A percentile compares a stretch with the other conserved stretches of the same genome.
phyloP scores from a whole-genome alignment of 116 monocot genomes.

The Cymodocea nodosa region DNA sequence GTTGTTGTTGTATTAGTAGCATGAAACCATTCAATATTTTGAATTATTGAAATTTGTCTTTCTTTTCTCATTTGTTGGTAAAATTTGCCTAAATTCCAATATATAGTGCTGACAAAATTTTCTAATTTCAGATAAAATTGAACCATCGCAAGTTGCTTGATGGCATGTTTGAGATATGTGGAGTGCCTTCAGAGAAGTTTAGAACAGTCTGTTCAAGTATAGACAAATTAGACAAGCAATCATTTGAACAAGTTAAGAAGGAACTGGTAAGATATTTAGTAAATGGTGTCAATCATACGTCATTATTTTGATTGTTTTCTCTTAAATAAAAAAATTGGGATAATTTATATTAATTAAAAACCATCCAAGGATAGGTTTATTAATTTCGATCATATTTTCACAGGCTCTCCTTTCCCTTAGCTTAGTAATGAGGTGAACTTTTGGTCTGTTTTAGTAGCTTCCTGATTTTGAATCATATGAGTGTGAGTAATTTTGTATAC shows the following conservation, averaged over 20 bases:
- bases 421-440: no score
- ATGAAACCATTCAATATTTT: neutral
- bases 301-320: neutral
- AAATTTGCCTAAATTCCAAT: neutral
- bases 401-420: no score
- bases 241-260: slow-evolving; percentile 84
- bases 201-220: slow-evolving; percentile 98
- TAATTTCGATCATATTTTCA: no score
- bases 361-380: no score
- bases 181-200: slow-evolving; percentile 86
- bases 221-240: slow-evolving; percentile 91
- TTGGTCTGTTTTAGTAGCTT: no score
- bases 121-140: slow-evolving; percentile 61
- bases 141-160: slow-evolving; percentile 94
- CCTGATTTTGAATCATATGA: no score
- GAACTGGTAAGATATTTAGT: slow-evolving; percentile 64
- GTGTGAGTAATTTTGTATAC: no score
- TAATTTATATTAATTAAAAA: no score
- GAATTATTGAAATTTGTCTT: neutral
- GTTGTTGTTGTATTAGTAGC: no score
- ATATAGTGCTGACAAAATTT: neutral
- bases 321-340: no score
- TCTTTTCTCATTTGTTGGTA: neutral
- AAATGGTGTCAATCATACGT: neutral
- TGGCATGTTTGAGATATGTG: slow-evolving; percentile 97